Evolutionary conservation across 2,329 filamentous ascomycete genomes (phyloP).

Genomic region (Parasarocladium wereldwijsianum): DNA sequence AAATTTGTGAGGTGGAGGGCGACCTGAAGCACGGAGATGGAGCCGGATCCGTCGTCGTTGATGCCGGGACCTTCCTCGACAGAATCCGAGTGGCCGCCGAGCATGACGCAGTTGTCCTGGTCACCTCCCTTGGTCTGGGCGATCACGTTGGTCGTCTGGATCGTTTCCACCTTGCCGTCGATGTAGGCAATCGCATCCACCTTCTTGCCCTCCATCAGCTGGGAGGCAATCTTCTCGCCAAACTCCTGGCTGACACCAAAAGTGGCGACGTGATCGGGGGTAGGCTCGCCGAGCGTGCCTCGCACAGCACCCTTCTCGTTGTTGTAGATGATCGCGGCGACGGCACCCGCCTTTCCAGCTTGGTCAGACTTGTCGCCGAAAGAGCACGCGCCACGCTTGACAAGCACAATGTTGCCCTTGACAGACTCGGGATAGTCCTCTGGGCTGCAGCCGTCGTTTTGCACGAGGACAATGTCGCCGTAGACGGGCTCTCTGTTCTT

Average conservation of each 20-base stretch:
- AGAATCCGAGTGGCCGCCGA: conserved; percentile 50
- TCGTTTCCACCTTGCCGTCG: conserved; percentile 37
- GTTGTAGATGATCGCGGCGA: conserved; percentile 63
- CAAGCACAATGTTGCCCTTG: conserved; percentile 51
- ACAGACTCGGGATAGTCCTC: conserved; percentile 48
- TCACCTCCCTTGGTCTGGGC: conserved; percentile 47
- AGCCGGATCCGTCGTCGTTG: conserved; percentile 65
- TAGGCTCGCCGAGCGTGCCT: conserved; percentile 54
- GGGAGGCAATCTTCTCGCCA: conserved; percentile 38
- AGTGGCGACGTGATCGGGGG: conserved; percentile 47
- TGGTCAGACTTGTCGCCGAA: conserved; percentile 58
- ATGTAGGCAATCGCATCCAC: conserved; percentile 45
- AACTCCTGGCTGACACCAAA: conserved; percentile 49
- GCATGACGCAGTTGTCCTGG: conserved; percentile 48
- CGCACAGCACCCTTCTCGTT: conserved; percentile 45
- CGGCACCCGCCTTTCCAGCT: conserved; percentile 54
- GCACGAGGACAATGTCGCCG: conserved; percentile 43
- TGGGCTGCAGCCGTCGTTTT: conserved; percentile 46
- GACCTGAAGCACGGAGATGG: conserved; percentile 45
- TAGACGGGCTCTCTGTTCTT: conserved; percentile 41
- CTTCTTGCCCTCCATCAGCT: conserved; percentile 33
- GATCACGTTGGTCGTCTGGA: conserved; percentile 44
- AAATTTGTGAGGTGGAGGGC: conserved; percentile 43
- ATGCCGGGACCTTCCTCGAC: conserved; percentile 54
- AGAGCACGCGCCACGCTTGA: conserved; percentile 53